phyloP scores from a whole-genome alignment of 306 rosid species.

The Cotoneaster glaucophyllus region DNA sequence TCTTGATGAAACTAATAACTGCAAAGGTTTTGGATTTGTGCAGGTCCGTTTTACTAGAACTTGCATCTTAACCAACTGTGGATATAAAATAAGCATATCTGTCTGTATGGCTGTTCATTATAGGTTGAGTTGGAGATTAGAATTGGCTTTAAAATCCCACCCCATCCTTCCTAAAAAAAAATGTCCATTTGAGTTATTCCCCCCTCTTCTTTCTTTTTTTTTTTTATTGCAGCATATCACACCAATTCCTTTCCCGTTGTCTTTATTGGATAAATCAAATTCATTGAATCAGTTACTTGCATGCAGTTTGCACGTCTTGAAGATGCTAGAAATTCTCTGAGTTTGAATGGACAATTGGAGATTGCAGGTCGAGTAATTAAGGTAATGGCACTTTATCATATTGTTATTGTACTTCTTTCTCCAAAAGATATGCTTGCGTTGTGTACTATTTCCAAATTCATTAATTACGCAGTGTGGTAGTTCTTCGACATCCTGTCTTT shows the following conservation, averaged over 20 bases:
- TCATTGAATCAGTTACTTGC: constrained; percentile 21
- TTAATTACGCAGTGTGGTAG: background rate
- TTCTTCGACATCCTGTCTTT: background rate
- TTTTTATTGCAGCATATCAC: background rate
- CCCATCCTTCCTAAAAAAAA: too few relatives aligned
- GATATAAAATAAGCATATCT: background rate
- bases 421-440: background rate
- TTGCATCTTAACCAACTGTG: background rate
- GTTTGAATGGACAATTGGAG: constrained; percentile 89
- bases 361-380: constrained; percentile 81
- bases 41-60: constrained; percentile 45
- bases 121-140: background rate
- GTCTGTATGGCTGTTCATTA: background rate
- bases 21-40: constrained; percentile 97
- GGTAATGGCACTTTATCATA: constrained; percentile 38
- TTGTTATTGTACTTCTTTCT: background rate
- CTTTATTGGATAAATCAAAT: constrained; percentile 6
- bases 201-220: background rate
- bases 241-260: constrained; percentile 9
- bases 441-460: background rate
- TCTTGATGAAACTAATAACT: constrained; percentile 72
- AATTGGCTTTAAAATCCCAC: background rate
- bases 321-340: constrained; percentile 82
- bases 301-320: constrained; percentile 88
- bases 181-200: background rate